These are phyloP conservation scores for Solanum infundibuliforme DNA, from an alignment of 257 asterid species.

Conservation along the genomic window DNA sequence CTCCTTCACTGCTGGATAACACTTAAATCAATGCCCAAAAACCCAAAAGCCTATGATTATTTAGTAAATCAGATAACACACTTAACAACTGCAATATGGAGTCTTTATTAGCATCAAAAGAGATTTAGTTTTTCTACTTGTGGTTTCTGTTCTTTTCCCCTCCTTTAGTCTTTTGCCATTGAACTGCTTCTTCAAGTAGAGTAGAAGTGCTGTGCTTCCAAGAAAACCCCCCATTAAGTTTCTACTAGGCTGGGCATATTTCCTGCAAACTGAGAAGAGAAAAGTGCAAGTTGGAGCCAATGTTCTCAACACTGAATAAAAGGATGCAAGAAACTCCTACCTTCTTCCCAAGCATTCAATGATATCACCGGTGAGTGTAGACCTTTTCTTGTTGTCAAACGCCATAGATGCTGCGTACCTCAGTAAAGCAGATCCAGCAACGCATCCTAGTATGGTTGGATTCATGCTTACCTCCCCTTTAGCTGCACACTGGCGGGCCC, in stretches of 20 bases:
- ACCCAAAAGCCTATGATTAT: not conserved
- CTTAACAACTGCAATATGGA: not conserved
- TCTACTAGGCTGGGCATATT: conserved; percentile 35
- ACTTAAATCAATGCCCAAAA: not conserved
- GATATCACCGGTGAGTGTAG: conserved; percentile 78
- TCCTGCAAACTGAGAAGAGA: conserved; percentile 63
- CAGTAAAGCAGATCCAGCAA: conserved; percentile 69
- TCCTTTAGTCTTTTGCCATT: not conserved
- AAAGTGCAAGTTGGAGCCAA: not conserved
- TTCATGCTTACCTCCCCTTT: conserved; percentile 23
- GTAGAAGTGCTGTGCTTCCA: not conserved
- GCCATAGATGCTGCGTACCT: conserved; percentile 82
- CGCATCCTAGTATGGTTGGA: conserved; percentile 58
- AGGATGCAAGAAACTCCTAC: conserved; percentile 10
- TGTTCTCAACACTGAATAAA: not conserved
- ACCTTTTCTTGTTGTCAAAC: conserved; percentile 58
- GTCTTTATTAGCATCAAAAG: not conserved
- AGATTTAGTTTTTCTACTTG: not conserved
- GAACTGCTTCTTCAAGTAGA: not conserved
- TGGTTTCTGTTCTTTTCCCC: not conserved
- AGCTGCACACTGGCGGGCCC: conserved; percentile 57
- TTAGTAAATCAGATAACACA: not conserved
- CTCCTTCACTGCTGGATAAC: not conserved
- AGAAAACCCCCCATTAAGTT: not conserved
- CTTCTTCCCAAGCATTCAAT: conserved; percentile 77